phyloP scores from a whole-genome alignment of 768 basidiomycete genomes.

The Lentinus brumalis region DNA sequence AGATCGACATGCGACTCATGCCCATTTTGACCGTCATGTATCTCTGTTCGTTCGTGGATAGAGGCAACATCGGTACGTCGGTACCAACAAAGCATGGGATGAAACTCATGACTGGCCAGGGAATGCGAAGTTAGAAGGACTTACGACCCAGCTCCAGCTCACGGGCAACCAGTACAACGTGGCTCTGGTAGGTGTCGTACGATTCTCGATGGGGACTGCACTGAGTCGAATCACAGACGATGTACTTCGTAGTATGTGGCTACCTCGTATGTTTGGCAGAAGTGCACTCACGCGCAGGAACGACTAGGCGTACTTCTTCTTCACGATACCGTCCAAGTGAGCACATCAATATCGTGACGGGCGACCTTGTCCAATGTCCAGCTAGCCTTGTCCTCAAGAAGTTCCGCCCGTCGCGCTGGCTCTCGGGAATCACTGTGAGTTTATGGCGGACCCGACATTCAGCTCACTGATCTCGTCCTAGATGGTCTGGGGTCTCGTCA shows the following conservation, averaged over 20 bases:
- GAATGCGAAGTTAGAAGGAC: conserved; percentile 41
- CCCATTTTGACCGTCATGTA: conserved; percentile 33
- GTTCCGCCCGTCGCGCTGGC: conserved; percentile 70
- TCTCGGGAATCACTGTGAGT: conserved; percentile 62
- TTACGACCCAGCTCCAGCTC: conserved; percentile 55
- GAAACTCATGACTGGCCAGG: conserved; percentile 58
- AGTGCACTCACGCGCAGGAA: not conserved
- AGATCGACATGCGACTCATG: conserved; percentile 31
- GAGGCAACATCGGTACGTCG: conserved; percentile 28
- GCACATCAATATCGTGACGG: conserved; percentile 58
- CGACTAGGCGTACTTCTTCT: not conserved
- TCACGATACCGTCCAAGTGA: not conserved
- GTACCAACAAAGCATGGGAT: conserved; percentile 38
- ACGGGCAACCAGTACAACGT: conserved; percentile 65
- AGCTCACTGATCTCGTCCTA: conserved; percentile 23
- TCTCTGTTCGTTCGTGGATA: conserved; percentile 30
- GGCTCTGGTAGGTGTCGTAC: conserved; percentile 50
- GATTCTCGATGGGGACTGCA: not conserved
- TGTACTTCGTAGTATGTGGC: conserved; percentile 64
- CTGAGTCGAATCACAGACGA: conserved; percentile 44
- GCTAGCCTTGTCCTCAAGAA: conserved; percentile 53
- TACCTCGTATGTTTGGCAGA: not conserved
- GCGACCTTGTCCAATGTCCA: conserved; percentile 59
- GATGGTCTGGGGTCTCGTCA: conserved; percentile 66
- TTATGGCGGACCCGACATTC: conserved; percentile 43